These are phyloP conservation scores for Pleurotus salmoneostramineus DNA, from an alignment of 768 basidiomycete genomes.

Conservation along the genomic window DNA sequence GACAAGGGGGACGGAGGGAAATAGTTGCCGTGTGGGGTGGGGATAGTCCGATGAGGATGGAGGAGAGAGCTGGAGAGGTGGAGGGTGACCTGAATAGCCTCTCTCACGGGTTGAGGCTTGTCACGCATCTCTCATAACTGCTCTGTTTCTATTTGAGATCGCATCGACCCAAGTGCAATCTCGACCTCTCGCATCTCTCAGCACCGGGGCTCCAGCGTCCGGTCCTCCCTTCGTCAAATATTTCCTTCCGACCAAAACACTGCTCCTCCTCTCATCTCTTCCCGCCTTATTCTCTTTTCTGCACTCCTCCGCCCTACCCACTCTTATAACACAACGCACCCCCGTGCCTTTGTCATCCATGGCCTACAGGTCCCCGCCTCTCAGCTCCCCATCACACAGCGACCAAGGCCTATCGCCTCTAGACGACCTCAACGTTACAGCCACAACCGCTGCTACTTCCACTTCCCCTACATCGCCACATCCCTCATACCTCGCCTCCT, in stretches of 20 bases:
- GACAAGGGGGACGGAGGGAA: neutral
- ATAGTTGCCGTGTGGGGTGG: neutral
- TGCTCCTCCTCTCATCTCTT: neutral
- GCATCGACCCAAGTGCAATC: neutral
- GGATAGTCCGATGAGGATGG: neutral
- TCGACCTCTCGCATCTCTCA: neutral
- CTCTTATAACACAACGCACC: neutral
- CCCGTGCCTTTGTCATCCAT: conserved; percentile 20
- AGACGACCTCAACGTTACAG: neutral
- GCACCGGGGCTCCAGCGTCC: neutral
- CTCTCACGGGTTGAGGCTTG: no score
- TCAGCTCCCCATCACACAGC: conserved; percentile 36
- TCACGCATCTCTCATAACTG: no score
- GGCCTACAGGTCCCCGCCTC: conserved; percentile 43
- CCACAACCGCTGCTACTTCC: neutral
- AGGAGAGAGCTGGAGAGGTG: neutral
- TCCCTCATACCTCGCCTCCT: conserved; percentile 27
- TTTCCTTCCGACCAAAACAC: neutral
- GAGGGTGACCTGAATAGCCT: neutral
- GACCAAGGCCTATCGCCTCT: conserved; percentile 39
- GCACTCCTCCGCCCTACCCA: neutral
- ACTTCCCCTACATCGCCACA: neutral
- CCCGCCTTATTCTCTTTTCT: neutral
- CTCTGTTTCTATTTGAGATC: no score
- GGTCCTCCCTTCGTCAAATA: neutral